Conservation (phyloP, 192 early-diverging fungal species). For the Dispira parvispora region DNA sequence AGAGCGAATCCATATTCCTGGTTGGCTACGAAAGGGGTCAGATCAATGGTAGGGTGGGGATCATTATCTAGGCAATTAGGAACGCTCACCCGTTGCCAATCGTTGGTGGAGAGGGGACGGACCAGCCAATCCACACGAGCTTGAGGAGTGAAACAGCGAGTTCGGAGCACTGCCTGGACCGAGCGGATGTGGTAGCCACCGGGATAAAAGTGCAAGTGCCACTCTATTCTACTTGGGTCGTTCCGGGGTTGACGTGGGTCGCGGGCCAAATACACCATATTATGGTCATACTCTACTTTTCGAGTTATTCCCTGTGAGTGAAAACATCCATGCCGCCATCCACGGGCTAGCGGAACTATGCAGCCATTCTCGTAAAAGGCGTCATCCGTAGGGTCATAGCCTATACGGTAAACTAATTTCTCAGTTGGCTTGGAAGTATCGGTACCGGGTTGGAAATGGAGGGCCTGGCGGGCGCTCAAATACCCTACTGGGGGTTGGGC, state of each 20-base stretch:
- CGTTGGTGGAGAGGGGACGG: slow-evolving; percentile 17
- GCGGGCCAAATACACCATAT: slow-evolving; percentile 25
- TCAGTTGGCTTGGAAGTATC: not conserved
- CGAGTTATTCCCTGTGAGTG: slow-evolving; percentile 14
- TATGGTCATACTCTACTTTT: slow-evolving; percentile 28
- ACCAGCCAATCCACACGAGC: slow-evolving; percentile 23
- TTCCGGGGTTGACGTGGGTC: slow-evolving; percentile 4
- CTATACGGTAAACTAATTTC: slow-evolving; percentile 9
- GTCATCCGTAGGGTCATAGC: slow-evolving; percentile 28
- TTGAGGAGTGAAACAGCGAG: slow-evolving; percentile 15
- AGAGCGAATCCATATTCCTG: slow-evolving; percentile 26
- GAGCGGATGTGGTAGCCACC: slow-evolving; percentile 14
- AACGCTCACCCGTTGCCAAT: slow-evolving; percentile 13
- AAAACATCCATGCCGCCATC: slow-evolving; percentile 21
- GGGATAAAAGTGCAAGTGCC: slow-evolving; percentile 26
- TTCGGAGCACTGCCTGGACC: slow-evolving; percentile 18
- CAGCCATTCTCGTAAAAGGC: slow-evolving; percentile 30
- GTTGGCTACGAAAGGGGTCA: slow-evolving; percentile 19
- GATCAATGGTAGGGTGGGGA: slow-evolving; percentile 15
- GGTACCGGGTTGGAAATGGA: not conserved
- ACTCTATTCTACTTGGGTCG: slow-evolving; percentile 12
- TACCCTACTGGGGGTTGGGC: slow-evolving; percentile 3
- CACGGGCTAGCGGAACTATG: slow-evolving; percentile 20
- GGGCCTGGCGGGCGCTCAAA: not conserved
- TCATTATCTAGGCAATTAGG: slow-evolving; percentile 14